A percentile compares a stretch with the other conserved stretches of the same genome.
These are phyloP conservation scores for Acorus gramineus DNA, from an alignment of 106 monocot genomes.

Conservation along the genomic window DNA sequence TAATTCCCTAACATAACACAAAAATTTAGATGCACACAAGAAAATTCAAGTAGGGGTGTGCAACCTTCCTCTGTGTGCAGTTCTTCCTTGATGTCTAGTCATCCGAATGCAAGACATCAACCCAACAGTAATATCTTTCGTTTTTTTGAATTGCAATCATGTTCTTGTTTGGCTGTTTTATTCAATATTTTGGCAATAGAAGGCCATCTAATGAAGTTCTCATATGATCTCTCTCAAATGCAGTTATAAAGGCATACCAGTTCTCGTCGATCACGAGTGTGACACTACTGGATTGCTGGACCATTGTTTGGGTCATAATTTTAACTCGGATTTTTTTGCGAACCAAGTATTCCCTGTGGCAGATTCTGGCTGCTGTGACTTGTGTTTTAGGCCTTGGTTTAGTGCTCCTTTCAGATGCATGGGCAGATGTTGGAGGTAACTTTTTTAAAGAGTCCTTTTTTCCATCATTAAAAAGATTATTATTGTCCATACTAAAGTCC, in stretches of 20 bases:
- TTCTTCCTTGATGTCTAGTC: too few relatives aligned
- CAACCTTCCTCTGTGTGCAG: too few relatives aligned
- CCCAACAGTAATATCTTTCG: too few relatives aligned
- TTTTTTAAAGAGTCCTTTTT: too few relatives aligned
- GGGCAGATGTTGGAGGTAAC: slow-evolving; percentile 21
- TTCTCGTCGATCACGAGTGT: slow-evolving; percentile 61
- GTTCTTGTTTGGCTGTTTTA: background rate
- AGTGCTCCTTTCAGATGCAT: slow-evolving; percentile 44
- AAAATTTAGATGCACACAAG: too few relatives aligned
- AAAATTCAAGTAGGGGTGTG: too few relatives aligned
- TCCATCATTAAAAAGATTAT: too few relatives aligned
- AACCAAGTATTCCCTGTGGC: slow-evolving; percentile 33
- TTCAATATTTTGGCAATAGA: too few relatives aligned
- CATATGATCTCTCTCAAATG: background rate
- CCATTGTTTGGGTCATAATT: slow-evolving; percentile 50
- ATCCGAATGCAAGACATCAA: too few relatives aligned
- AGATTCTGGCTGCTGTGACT: slow-evolving; percentile 27
- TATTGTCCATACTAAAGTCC: too few relatives aligned
- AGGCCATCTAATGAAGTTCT: too few relatives aligned
- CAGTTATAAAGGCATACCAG: slow-evolving; percentile 47
- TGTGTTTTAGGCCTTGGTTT: slow-evolving; percentile 44
- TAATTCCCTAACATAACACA: too few relatives aligned
- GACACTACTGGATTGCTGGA: slow-evolving; percentile 46
- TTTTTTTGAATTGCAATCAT: background rate
- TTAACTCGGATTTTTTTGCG: slow-evolving; percentile 30